A percentile compares a stretch with the other conserved stretches of the same genome.
phyloP scores from a whole-genome alignment of 495 filamentous ascomycete species.

The Talaromyces stipitatus region DNA sequence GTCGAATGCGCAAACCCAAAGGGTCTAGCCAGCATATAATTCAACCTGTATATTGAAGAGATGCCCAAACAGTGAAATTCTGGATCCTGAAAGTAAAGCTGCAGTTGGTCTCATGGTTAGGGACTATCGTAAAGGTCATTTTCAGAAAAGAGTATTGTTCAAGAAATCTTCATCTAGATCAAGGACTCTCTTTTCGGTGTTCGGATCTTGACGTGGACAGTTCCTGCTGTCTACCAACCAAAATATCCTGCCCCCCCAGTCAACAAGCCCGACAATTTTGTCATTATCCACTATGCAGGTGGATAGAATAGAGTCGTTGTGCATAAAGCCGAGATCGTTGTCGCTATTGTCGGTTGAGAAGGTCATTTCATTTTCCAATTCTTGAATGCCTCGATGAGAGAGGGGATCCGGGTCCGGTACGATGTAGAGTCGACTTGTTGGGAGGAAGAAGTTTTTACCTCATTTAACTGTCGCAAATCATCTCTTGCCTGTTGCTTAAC shows the following conservation, averaged over 20 bases:
- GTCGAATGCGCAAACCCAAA: too few species aligned
- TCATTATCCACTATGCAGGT: slow-evolving; percentile 36
- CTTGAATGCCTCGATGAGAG: slow-evolving; percentile 23
- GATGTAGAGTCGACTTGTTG: slow-evolving; percentile 17
- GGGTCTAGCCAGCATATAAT: too few species aligned
- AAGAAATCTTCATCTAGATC: too few species aligned
- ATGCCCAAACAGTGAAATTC: too few species aligned
- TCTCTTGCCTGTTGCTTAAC: slow-evolving; percentile 40
- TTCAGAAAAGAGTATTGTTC: too few species aligned
- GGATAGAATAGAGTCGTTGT: slow-evolving; percentile 33
- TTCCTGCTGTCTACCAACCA: slow-evolving; percentile 31
- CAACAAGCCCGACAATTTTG: slow-evolving; percentile 34
- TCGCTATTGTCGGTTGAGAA: slow-evolving; percentile 20
- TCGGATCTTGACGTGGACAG: slow-evolving; percentile 28
- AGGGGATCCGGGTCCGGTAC: slow-evolving; percentile 29
- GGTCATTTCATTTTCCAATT: slow-evolving; percentile 24
- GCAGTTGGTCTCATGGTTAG: too few species aligned
- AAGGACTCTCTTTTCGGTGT: slow-evolving; percentile 30
- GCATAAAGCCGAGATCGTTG: slow-evolving; percentile 29
- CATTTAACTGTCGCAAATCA: slow-evolving; percentile 14
- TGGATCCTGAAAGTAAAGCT: too few species aligned
- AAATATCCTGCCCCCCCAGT: slow-evolving; percentile 41
- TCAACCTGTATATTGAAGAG: too few species aligned
- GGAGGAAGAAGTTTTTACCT: slow-evolving; percentile 17
- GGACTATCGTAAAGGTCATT: too few species aligned